phyloP scores from a whole-genome alignment of 768 basidiomycete genomes.

The Naganishia vishniacii region DNA sequence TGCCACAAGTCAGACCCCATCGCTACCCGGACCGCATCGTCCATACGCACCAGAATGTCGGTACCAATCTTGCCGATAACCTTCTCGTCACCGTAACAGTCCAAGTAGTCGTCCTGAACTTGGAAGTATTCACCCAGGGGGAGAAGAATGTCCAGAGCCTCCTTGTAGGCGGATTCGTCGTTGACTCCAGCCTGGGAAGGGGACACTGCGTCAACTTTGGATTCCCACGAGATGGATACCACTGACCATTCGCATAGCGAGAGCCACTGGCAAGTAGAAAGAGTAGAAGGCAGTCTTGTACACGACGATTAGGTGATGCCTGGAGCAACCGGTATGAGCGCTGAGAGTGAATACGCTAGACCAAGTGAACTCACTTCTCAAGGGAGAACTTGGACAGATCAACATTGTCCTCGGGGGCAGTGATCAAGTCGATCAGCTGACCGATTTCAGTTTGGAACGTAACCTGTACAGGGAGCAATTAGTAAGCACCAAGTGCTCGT shows the following conservation, averaged over 20 bases:
- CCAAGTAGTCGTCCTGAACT: conserved; percentile 94
- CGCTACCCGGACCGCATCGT: neutral
- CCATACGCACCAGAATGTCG: conserved; percentile 64
- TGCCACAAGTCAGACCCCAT: neutral
- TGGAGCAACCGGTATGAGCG: conserved; percentile 40
- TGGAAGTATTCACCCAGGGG: conserved; percentile 98
- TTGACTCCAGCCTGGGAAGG: conserved; percentile 41
- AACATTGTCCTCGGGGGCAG: conserved; percentile 82
- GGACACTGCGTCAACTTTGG: conserved; percentile 34
- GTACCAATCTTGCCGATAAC: conserved; percentile 95
- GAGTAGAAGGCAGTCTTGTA: conserved; percentile 98
- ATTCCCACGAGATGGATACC: neutral
- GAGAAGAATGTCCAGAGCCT: conserved; percentile 73
- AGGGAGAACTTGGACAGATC: conserved; percentile 84
- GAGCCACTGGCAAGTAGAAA: conserved; percentile 96
- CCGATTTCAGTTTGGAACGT: conserved; percentile 92
- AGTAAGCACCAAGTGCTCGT: neutral
- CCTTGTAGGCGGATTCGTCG: conserved; percentile 60
- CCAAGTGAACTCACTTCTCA: conserved; percentile 58
- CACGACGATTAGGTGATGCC: conserved; percentile 84
- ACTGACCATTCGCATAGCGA: conserved; percentile 69
- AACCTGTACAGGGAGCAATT: conserved; percentile 45
- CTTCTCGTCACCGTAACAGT: conserved; percentile 83
- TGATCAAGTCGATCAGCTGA: conserved; percentile 90
- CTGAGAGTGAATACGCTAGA: conserved; percentile 15